Base-by-base conservation (phyloP, 495 filamentous ascomycete species). In the Pyrenula aspistea region DNA sequence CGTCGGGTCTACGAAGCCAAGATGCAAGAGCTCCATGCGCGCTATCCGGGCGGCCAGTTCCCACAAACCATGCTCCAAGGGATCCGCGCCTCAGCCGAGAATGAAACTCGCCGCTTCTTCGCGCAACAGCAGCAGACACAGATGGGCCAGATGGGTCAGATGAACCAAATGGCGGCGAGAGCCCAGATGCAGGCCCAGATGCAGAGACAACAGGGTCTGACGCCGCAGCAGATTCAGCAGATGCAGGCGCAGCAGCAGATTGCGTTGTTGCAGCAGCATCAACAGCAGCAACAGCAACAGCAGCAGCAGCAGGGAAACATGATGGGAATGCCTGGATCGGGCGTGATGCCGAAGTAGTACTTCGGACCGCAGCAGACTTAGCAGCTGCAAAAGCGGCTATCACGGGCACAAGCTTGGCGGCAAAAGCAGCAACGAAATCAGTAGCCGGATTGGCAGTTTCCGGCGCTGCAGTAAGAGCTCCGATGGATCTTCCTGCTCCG, bases 221-320 rank as follows among this genome's bases (percentile, higher is more conserved):
- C 22, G 50, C n/a, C n/a, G 22, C 50, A 52, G 50, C 50, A 52
- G 22, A 52, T 52, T 10, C n/a, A 62, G 12, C 72, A 75, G 53
- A 64, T 73, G 67, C 72, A 75, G 31, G 66, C 70, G 58, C 50
- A 52, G 22, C 50, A 62, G 12, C 71, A 73, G 53, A 65, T 73
- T 67, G 71, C 70, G 58, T 66, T 65, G 12, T 71, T 73, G 51
- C 71, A 72, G 12, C 64, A 68, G 25, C 71, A 73, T 24, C 65
- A 53, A 3, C 42, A 60, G 19, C 54, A 59, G 59, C 57, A 59
- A 42, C 57, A 62, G 24, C 65, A 63, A 51, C 42, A 24, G 24
- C 49, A 56, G 10, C 55, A 54, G 53, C 24, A 54, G 36, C 48
- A 25, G 49, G 25, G 24, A 22, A 23, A 56, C 48, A 53, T 56